Evolutionary conservation across 257 asterid genomes (phyloP).

Genomic region (Avicennia marina): DNA sequence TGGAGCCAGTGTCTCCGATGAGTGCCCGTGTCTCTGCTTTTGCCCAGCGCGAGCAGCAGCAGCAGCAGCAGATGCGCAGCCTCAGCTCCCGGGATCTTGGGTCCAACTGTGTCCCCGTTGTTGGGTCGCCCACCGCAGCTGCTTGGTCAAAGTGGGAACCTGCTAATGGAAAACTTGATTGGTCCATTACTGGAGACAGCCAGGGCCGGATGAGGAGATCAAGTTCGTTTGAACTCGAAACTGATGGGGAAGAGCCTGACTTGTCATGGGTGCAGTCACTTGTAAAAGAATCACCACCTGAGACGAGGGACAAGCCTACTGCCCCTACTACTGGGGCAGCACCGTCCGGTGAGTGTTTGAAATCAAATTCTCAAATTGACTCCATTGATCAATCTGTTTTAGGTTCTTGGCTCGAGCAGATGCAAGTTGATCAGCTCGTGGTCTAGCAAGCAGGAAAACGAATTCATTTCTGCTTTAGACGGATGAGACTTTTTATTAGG

Average conservation of each 20-base stretch:
- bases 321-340: slow-evolving; percentile 40
- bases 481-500: slow-evolving; percentile 26
- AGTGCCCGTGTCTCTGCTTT: slow-evolving; percentile 46
- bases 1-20: slow-evolving; percentile 65
- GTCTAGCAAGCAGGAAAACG: slow-evolving; percentile 35
- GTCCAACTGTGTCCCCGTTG: slow-evolving; percentile 27
- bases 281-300: slow-evolving; percentile 80
- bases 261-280: slow-evolving; percentile 83
- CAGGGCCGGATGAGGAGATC: slow-evolving; percentile 32
- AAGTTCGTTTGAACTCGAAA: slow-evolving; percentile 26
- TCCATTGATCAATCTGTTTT: slow-evolving; percentile 59
- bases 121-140: slow-evolving; percentile 45
- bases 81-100: slow-evolving; percentile 63
- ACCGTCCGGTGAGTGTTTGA: slow-evolving; percentile 69
- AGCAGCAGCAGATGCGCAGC: slow-evolving; percentile 54
- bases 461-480: slow-evolving; percentile 31
- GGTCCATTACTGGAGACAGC: slow-evolving; percentile 55
- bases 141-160: slow-evolving; percentile 50
- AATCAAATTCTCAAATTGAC: slow-evolving; percentile 44
- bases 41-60: slow-evolving; percentile 53
- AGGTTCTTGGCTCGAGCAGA: slow-evolving; percentile 90
- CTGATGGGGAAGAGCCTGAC: slow-evolving; percentile 61
- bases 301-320: slow-evolving; percentile 52
- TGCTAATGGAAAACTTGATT: slow-evolving; percentile 51
- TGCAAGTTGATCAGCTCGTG: slow-evolving; percentile 76